Conservation (phyloP, 2,329 filamentous ascomycete species). For the Botrytis elliptica region DNA sequence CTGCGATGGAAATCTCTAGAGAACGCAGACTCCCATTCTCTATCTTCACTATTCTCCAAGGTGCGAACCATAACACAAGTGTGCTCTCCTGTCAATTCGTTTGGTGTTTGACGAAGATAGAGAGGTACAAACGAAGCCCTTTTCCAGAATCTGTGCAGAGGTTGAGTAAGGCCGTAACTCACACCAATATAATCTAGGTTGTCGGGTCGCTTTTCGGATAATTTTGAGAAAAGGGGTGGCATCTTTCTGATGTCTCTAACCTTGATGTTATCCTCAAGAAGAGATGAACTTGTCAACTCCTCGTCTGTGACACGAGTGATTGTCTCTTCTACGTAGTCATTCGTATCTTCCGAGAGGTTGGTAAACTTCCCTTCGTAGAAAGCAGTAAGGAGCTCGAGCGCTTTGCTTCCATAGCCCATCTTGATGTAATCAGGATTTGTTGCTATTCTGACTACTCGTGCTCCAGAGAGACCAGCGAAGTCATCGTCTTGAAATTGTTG, state of each 20-base stretch:
- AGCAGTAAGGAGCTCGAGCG: conserved; percentile 80
- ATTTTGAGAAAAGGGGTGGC: conserved; percentile 87
- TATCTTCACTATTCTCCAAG: conserved; percentile 65
- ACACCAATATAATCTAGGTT: conserved; percentile 91
- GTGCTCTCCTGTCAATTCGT: conserved; percentile 95
- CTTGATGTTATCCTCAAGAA: conserved; percentile 84
- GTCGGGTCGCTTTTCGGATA: conserved; percentile 78
- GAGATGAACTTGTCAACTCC: conserved; percentile 71
- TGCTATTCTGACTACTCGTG: conserved; percentile 88
- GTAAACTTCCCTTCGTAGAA: conserved; percentile 96
- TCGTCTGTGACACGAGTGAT: conserved; percentile 79
- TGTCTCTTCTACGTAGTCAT: conserved; percentile 50
- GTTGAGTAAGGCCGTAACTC: conserved; percentile 84
- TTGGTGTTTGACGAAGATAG: conserved; percentile 91
- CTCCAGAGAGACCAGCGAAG: conserved; percentile 89
- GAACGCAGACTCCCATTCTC: conserved; percentile 85
- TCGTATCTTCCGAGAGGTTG: conserved; percentile 71
- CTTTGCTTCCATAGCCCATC: conserved; percentile 92
- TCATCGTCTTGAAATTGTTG: conserved; percentile 98
- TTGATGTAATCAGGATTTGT: conserved; percentile 90
- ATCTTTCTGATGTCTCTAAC: conserved; percentile 87
- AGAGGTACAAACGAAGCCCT: conserved; percentile 81
- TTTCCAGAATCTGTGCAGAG: conserved; percentile 97
- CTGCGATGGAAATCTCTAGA: conserved; percentile 89
- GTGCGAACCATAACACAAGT: conserved; percentile 96